phyloP scores from a whole-genome alignment of 495 filamentous ascomycete species.

The Neurospora tetrasperma region DNA sequence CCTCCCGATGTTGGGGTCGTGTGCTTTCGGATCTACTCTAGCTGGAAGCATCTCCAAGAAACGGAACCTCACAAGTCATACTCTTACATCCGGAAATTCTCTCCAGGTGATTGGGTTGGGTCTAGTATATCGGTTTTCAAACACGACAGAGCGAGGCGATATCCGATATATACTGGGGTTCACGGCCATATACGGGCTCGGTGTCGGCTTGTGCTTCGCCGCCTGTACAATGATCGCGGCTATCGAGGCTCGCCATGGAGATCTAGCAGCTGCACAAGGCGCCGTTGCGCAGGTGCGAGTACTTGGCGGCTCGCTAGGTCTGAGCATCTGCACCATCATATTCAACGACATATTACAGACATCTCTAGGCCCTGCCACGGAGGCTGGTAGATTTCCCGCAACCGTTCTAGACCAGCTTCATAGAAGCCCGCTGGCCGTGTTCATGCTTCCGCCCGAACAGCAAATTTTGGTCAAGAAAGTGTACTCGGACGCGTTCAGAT shows the following conservation, averaged over 20 bases:
- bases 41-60: conserved; percentile 36
- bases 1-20: conserved; percentile 43
- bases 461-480: conserved; percentile 6
- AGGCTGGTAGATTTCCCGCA: conserved; percentile 10
- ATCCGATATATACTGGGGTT: conserved; percentile 37
- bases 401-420: conserved; percentile 9
- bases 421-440: conserved; percentile 9
- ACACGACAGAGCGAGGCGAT: conserved; percentile 22
- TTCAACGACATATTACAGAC: conserved; percentile 22
- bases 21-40: conserved; percentile 41
- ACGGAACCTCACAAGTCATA: conserved; percentile 39
- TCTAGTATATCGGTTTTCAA: conserved; percentile 29
- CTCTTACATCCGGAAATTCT: conserved; percentile 36
- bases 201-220: conserved; percentile 40
- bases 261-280: conserved; percentile 45
- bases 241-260: conserved; percentile 34
- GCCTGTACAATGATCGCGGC: conserved; percentile 41
- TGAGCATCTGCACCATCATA: conserved; percentile 37
- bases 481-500: conserved; percentile 14
- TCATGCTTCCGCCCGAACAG: background rate
- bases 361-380: conserved; percentile 3
- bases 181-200: conserved; percentile 44
- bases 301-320: conserved; percentile 46
- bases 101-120: conserved; percentile 44
- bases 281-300: conserved; percentile 46